Base-by-base conservation (phyloP, 169 alveolate species). In the Plasmodium chabaudi region DNA sequence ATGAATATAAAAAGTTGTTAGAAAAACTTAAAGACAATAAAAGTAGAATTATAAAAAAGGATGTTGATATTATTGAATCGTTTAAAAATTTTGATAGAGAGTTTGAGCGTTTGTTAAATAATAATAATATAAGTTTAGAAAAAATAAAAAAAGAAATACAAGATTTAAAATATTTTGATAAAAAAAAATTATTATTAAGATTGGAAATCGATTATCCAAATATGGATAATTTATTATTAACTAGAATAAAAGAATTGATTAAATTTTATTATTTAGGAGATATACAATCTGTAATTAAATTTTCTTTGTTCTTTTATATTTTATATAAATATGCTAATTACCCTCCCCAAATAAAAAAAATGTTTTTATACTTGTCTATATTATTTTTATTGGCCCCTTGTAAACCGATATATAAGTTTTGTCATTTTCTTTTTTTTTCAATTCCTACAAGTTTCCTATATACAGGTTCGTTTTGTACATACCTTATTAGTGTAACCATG, bases 241-340 rank as follows among this genome's bases (percentile, higher is more conserved):
- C 56, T 2, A 68, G 91, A 68, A 44, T 84, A 19, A 46, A 84
- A 61, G 68, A 84, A 42, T 34, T 84, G 15, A 2, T 84, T 49
- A 68, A 46, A 15, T 69, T 68, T 61, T 84, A 84, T 44, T 84
- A 84, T 49, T 17, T 84, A 46, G 91, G 91, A 10, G 86, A 84
- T 51, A 44, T 84, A 21, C 68, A 57, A 47, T 68, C 91, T 0
- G 70, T 67, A 1, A 17, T 84, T 42, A 84, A 84, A 39, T 84
- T 84, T 69, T 84, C 86, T 1, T 19, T 84, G 6, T 84, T 84
- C 56, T 84, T 84, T 69, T 84, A 23, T 56, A 68, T 84, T 15
- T 42, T 84, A 27, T 84, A 69, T 47, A 84, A 84, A 60, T 84
- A 84, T 69, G 84, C 91, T 5, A 39, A 84, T 12, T 84, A 84